Evolutionary conservation across 2,329 filamentous ascomycete genomes (phyloP).

Genomic region (Bimuria novae-zelandiae): DNA sequence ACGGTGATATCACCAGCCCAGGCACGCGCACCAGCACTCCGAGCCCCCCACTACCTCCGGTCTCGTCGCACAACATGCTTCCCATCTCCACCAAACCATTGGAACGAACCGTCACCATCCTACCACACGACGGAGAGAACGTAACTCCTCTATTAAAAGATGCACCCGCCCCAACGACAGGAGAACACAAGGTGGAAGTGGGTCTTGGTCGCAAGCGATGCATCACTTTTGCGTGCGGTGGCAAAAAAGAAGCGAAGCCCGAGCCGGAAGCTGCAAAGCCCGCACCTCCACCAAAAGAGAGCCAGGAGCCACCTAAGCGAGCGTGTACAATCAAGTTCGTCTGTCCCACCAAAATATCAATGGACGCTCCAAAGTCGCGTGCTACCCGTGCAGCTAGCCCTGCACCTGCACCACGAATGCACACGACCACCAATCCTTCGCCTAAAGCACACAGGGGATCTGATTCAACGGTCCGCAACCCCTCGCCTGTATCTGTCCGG

Average conservation of each 20-base stretch:
- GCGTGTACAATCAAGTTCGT: slow-evolving; percentile 74
- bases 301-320: slow-evolving; percentile 53
- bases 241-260: slow-evolving; percentile 53
- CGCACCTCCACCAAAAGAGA: slow-evolving; percentile 20
- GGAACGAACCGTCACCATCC: slow-evolving; percentile 43
- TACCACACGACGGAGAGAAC: slow-evolving; percentile 44
- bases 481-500: slow-evolving; percentile 51
- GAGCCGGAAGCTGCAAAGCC: slow-evolving; percentile 25
- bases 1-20: slow-evolving; percentile 87
- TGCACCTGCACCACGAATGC: slow-evolving; percentile 41
- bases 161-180: slow-evolving; percentile 32
- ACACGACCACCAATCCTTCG: slow-evolving; percentile 35
- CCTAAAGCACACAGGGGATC: slow-evolving; percentile 52
- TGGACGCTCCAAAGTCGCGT: slow-evolving; percentile 46
- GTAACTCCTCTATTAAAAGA: slow-evolving; percentile 31
- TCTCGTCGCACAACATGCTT: slow-evolving; percentile 48
- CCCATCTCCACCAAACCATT: slow-evolving; percentile 44
- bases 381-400: slow-evolving; percentile 51
- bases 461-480: slow-evolving; percentile 56
- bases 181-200: slow-evolving; percentile 65
- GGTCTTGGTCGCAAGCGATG: slow-evolving; percentile 77
- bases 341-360: slow-evolving; percentile 61
- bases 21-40: slow-evolving; percentile 80
- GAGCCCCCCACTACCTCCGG: slow-evolving; percentile 77
- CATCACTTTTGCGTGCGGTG: slow-evolving; percentile 87